These are phyloP conservation scores for Alternaria postmessia DNA, from an alignment of 2,329 filamentous ascomycete genomes.

Conservation along the genomic window DNA sequence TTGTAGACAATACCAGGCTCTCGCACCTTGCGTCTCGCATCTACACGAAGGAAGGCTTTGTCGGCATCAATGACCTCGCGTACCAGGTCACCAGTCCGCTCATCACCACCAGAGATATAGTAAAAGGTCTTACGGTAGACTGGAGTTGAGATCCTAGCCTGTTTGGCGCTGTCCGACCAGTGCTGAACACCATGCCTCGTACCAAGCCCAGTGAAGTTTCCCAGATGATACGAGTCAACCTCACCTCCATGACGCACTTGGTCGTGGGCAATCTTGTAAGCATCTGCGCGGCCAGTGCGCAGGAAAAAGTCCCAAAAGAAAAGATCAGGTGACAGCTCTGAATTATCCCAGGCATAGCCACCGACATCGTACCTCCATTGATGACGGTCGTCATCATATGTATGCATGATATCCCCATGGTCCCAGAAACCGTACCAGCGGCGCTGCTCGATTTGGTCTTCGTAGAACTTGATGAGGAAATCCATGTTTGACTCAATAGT, in stretches of 20 bases:
- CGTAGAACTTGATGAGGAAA: conserved; percentile 66
- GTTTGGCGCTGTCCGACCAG: conserved; percentile 68
- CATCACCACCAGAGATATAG: conserved; percentile 64
- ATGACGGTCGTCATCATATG: conserved; percentile 67
- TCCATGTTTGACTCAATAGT: conserved; percentile 63
- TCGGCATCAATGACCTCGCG: conserved; percentile 62
- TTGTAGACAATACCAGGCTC: conserved; percentile 59
- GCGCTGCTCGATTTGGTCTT: conserved; percentile 63
- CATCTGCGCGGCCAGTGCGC: conserved; percentile 64
- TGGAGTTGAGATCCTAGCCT: conserved; percentile 67
- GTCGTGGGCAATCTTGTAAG: conserved; percentile 67
- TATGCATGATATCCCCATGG: conserved; percentile 69
- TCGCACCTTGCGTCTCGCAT: conserved; percentile 67
- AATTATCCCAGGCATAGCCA: conserved; percentile 72
- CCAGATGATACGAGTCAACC: conserved; percentile 69
- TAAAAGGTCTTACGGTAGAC: conserved; percentile 67
- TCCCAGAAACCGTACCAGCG: conserved; percentile 72
- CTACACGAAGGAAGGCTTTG: conserved; percentile 62
- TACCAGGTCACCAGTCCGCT: conserved; percentile 64
- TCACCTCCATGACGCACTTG: conserved; percentile 67
- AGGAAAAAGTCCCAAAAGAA: conserved; percentile 71
- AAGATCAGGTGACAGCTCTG: conserved; percentile 68
- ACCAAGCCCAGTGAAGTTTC: conserved; percentile 66
- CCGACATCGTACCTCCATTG: conserved; percentile 70
- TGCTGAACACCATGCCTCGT: conserved; percentile 71